Conservation (phyloP, 2,329 filamentous ascomycete species). For the Cladosporium sp. region DNA sequence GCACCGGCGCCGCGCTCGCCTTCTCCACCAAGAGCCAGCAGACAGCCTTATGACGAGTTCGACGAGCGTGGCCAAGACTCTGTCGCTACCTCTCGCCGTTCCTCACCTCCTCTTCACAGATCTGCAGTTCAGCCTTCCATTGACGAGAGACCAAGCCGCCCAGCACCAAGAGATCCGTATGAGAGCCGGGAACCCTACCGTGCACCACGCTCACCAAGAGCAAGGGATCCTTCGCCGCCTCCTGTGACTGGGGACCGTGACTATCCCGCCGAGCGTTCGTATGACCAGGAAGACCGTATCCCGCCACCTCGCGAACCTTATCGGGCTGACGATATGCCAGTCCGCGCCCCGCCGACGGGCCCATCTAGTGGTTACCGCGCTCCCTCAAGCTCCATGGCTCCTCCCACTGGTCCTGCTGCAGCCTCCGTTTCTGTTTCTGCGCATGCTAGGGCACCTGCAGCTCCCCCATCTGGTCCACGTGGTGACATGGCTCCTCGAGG, state of each 20-base stretch:
- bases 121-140: conserved; percentile 34
- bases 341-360: conserved; percentile 26
- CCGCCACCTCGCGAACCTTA: conserved; percentile 27
- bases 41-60: conserved; percentile 35
- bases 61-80: conserved; percentile 53
- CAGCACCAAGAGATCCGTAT: conserved; percentile 21
- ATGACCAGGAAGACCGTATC: conserved; percentile 20
- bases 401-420: conserved; percentile 31
- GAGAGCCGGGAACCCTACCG: conserved; percentile 13
- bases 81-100: conserved; percentile 55
- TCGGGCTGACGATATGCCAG: conserved; percentile 23
- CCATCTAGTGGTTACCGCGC: conserved; percentile 21
- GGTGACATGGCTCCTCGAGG: conserved; percentile 32
- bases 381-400: conserved; percentile 21
- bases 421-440: conserved; percentile 20
- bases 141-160: conserved; percentile 27
- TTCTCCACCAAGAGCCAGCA: conserved; percentile 40
- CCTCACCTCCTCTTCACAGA: conserved; percentile 57
- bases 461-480: conserved; percentile 28
- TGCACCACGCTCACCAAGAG: conserved; percentile 32
- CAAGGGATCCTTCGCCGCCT: conserved; percentile 13
- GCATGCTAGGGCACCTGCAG: conserved; percentile 19
- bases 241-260: conserved; percentile 27
- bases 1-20: conserved; percentile 48
- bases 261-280: conserved; percentile 17